Evolutionary conservation across 345 rosid genomes (phyloP), one percentile per base, ranked within the genome.

Genomic region (Eutrema yunnanense): DNA sequence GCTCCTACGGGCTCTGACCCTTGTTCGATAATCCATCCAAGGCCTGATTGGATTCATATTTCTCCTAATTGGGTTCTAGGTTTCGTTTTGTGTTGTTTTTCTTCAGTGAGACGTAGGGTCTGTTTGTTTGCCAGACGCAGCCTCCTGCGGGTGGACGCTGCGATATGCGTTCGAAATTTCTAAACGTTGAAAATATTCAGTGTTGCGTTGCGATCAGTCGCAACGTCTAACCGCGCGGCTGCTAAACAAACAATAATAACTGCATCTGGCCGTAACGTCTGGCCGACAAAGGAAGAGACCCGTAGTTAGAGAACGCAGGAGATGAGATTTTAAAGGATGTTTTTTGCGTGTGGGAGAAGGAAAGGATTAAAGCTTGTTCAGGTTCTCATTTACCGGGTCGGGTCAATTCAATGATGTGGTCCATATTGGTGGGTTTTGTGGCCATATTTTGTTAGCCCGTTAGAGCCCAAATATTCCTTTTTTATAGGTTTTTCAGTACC

Each of bases 41-140:
- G 8, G 85, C 86, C 71, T 86, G 95, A 19, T 38, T 72, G 80
- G 79, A 88, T 81, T 59, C 86, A 85, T 88, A 86, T 82, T 40
- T 55, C 26, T 30, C 38, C 13, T 8, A 2, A 11, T 6, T 29
- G 30, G 6, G 14, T 29, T 30, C 5, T 29, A 43, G 51, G 37
- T 43, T 43, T 13, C 9, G 4, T 33, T 16, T 47, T 6, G 30
- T 37, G n/a, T 36, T 6, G 6, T 22, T 0, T 34, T 22, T 65
- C 8, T 14, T 50, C 33, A 13, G 8, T 50, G 48, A 50, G 3
- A 50, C 50, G 48, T 37, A 16, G 16, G 0, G 16, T 16, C 16
- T 16, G 16, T 16, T 16, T 16, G 16, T 16, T 16, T 16, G 16
- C 0, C 16, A 16, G 16, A 16, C 16, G 16, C 16, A 16, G 16